Evolutionary conservation across 768 basidiomycete genomes (phyloP).

Genomic region (Suillus ampliporus): DNA sequence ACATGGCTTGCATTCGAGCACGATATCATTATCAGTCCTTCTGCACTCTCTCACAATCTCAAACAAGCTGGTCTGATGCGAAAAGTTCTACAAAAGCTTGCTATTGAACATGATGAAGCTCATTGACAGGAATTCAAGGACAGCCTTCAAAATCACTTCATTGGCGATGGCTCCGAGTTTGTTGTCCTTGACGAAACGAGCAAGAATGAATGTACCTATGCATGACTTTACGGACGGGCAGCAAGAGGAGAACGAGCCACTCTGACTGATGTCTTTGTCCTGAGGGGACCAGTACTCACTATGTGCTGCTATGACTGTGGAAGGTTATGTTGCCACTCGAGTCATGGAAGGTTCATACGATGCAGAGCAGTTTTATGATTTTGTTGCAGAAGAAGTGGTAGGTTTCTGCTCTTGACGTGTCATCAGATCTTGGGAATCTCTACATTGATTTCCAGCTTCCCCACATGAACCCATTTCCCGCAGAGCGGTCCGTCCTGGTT

Average conservation of each 20-base stretch:
- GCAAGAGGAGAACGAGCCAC: conserved; percentile 24
- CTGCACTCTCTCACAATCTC: conserved; percentile 31
- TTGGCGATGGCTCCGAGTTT: conserved; percentile 24
- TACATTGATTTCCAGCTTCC: too few relatives aligned
- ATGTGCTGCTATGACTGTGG: conserved; percentile 36
- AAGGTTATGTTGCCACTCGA: not conserved
- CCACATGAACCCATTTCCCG: too few relatives aligned
- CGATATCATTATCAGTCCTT: conserved; percentile 21
- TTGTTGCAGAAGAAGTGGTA: too few relatives aligned
- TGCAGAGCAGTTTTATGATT: too few relatives aligned
- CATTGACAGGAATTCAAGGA: conserved; percentile 21
- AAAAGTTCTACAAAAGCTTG: conserved; percentile 38
- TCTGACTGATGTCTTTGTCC: conserved; percentile 28
- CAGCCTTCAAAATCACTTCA: conserved; percentile 3
- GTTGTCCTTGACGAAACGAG: conserved; percentile 37
- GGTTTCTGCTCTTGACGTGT: too few relatives aligned
- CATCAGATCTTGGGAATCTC: too few relatives aligned
- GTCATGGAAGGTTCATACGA: not conserved
- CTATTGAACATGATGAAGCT: conserved; percentile 8
- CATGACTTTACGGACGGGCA: conserved; percentile 31
- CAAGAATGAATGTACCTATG: conserved; percentile 35
- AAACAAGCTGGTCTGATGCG: conserved; percentile 26
- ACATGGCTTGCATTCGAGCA: conserved; percentile 31
- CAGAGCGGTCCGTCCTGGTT: too few relatives aligned
- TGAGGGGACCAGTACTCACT: conserved; percentile 39